Base-by-base conservation (phyloP, 495 filamentous ascomycete genomes). In the Rostrohypoxylon terebratum region DNA sequence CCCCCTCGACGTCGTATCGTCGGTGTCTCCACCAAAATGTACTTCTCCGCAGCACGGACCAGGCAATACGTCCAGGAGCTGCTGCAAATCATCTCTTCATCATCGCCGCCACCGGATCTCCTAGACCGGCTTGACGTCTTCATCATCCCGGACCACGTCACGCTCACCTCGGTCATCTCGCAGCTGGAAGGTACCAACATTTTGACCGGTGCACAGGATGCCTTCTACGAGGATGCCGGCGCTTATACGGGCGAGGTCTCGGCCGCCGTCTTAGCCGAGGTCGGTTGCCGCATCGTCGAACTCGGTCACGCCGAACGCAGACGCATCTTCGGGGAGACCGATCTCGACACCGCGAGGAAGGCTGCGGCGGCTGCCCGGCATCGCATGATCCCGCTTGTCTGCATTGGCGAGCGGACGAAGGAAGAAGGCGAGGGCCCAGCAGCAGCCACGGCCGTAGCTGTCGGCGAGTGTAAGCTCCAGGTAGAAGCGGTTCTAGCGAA, bases 1-100 rank as follows among this genome's bases (percentile, higher is more conserved):
- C 81, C 81, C n/a, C 80, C 83, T 44, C 83, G 88, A 16, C 87
- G 87, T 67, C 91, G 87, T 64, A 84, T 94, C 59, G 86, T 96
- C 57, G 91, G 92, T 76, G 89, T 94, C 77, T 92, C 89, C 59
- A 86, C 92, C 21, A 95, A 96, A 77, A 92, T 94, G 89, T 95
- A 95, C 85, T 94, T 94, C 79, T 87, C 87, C 80, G 86, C 89
- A 20, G 79, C 86, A 18, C 82, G 82, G 61, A 94, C 93, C 13
- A 81, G 83, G 59, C 71, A 81, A 50, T 96, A 93, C 82, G 81
- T 91, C 66, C 76, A 81, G 47, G 80, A 82, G 62, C 81, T 94
- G 42, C 82, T 90, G 20, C 74, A 83, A 53, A 84, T 83, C 59
- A 63, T 80, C 16, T 59, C 72, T n/a, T 59, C 74, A 44, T 71